phyloP scores from a whole-genome alignment of 345 rosid species.

The Citrus medica region DNA sequence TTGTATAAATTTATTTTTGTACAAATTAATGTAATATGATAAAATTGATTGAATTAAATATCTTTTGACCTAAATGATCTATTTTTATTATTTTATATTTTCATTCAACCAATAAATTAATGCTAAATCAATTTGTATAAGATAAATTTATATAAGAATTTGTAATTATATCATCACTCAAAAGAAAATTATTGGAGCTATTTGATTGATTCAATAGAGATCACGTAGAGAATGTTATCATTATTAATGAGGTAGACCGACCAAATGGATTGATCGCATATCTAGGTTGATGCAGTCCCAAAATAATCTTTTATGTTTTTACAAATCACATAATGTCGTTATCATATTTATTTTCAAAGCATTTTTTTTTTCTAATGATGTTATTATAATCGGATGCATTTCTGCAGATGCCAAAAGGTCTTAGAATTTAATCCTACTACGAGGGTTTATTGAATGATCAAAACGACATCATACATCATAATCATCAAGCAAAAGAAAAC shows the following conservation, averaged over 20 bases:
- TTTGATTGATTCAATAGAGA: not conserved
- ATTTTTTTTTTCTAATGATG: not conserved
- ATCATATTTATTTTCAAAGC: no score
- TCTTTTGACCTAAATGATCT: no score
- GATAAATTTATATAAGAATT: rapidly evolving
- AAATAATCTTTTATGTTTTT: not conserved
- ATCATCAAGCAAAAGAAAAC: not conserved
- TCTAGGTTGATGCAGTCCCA: not conserved
- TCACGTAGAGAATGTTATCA: not conserved
- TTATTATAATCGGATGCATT: not conserved
- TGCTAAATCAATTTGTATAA: no score
- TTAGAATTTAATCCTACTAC: not conserved
- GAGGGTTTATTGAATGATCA: not conserved
- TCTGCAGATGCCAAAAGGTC: no score
- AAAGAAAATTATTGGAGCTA: not conserved
- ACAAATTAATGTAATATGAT: no score
- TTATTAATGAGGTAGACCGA: not conserved
- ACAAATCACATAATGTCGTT: no score
- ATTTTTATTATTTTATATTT: no score
- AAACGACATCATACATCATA: not conserved
- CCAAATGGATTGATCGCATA: not conserved
- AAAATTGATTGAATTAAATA: no score
- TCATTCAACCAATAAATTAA: no score
- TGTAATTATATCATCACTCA: no score
- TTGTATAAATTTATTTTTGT: no score